These are phyloP conservation scores for Verbascum thapsus DNA, from an alignment of 257 asterid species.

Conservation along the genomic window DNA sequence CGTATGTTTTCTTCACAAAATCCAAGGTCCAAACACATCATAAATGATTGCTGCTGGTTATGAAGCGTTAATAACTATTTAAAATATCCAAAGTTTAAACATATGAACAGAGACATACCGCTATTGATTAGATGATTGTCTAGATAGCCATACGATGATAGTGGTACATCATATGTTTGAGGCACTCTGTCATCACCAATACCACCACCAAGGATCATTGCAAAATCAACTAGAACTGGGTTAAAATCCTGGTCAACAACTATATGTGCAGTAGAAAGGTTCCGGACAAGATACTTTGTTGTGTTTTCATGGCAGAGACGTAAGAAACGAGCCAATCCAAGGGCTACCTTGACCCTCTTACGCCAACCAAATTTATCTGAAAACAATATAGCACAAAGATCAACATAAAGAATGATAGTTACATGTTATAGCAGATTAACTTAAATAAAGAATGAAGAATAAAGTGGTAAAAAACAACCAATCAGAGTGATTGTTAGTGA, in stretches of 20 bases:
- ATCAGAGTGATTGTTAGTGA: no score
- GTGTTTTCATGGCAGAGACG: neutral
- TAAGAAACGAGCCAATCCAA: neutral
- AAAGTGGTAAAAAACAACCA: no score
- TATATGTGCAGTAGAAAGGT: neutral
- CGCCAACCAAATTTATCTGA: constrained; percentile 9
- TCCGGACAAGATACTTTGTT: neutral
- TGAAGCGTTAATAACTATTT: no score
- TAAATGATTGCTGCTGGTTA: no score
- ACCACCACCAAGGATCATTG: neutral
- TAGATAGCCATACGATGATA: neutral
- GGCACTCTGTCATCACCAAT: neutral
- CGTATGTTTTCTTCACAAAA: no score
- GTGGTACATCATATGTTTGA: neutral
- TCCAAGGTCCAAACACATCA: no score
- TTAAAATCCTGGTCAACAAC: neutral
- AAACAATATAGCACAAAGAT: neutral
- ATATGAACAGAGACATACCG: no score
- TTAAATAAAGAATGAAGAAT: no score
- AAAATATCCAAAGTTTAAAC: no score
- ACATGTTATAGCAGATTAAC: no score
- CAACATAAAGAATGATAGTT: no score
- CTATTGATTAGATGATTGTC: neutral
- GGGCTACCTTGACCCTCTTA: constrained; percentile 3
- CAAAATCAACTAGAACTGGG: constrained; percentile 10